These are phyloP conservation scores for Bipolaris oryzae DNA, from an alignment of 2,329 filamentous ascomycete genomes.

Conservation along the genomic window DNA sequence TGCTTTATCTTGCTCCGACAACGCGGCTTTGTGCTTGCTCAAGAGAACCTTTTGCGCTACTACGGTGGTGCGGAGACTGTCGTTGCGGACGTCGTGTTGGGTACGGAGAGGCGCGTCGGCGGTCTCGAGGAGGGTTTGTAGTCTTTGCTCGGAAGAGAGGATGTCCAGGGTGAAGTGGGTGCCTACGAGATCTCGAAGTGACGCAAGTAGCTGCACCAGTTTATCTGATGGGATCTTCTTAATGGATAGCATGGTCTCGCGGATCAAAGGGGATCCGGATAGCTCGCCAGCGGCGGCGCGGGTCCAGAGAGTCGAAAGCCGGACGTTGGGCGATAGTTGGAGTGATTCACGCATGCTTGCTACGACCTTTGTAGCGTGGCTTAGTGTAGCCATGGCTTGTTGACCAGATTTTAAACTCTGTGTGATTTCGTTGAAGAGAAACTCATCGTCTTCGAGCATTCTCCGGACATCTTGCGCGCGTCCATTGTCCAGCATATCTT, in stretches of 20 bases:
- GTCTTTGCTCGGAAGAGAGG: constrained; percentile 41
- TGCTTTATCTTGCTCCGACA: constrained; percentile 72
- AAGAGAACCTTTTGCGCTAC: constrained; percentile 82
- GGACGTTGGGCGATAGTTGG: constrained; percentile 44
- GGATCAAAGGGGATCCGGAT: constrained; percentile 56
- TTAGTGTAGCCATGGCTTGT: constrained; percentile 51
- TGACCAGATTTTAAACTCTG: constrained; percentile 44
- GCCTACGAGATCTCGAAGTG: constrained; percentile 35
- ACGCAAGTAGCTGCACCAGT: constrained; percentile 52
- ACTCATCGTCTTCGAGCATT: constrained; percentile 66
- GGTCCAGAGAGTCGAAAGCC: constrained; percentile 62
- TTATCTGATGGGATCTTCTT: constrained; percentile 65
- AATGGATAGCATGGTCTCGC: constrained; percentile 62
- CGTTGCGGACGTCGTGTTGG: constrained; percentile 73
- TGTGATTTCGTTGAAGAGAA: constrained; percentile 57
- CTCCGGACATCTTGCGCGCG: constrained; percentile 54
- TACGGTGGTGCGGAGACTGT: constrained; percentile 75
- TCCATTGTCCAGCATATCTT: constrained; percentile 50
- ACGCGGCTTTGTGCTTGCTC: constrained; percentile 72
- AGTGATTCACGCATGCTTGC: constrained; percentile 47
- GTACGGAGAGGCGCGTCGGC: constrained; percentile 64
- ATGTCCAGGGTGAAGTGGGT: constrained; percentile 31
- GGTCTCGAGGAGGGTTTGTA: constrained; percentile 34
- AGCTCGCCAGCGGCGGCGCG: constrained; percentile 65
- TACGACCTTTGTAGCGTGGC: constrained; percentile 44